Base-by-base conservation (phyloP, 306 rosid species). In the Coriaria nepalensis region DNA sequence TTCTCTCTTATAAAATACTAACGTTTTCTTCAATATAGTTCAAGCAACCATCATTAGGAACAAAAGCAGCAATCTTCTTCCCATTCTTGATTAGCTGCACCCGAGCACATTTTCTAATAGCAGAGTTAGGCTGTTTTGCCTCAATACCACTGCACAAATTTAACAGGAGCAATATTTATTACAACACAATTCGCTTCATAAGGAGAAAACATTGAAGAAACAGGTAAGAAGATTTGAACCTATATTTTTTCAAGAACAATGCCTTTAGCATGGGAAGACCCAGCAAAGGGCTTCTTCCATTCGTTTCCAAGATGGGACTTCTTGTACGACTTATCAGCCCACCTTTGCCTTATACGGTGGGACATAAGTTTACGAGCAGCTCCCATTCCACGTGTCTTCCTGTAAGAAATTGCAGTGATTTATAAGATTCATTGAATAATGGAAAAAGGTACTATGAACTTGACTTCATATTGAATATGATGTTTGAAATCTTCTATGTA, bases 111-210 rank as follows among this genome's bases (percentile, higher is more conserved):
- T 78, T 78, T 48, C 86, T 71, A 47, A 78, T 74, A 45, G 86
- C 86, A 65, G 81, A 74, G 68, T 78, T 77, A 35, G 83, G 85
- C 70, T 73, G 80, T 63, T 78, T 78, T 39, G 81, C 86, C 41
- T 78, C 86, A 59, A 74, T 74, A 39, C 86, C 86, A 65, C 81
- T 74, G 62, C 33, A 71, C 54, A 54, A 20, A 3, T 37, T 29
- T 10, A 2, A 44, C 61, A 44, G 55, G 37, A 40, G 13, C 34
- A 53, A 41, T 43, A 55, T 35, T 40, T 5, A 46, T 53, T 10
- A 57, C 35, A 41, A 35, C 11, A 43, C 8, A 54, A 7, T 49
- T 4, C 8, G 15, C 2, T 41, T 6, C 45, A 29, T 13, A 39
- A 49, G 29, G 1, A 20, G 29, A 20, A 20, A 20, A 33, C 42